Conservation (phyloP, 2,329 filamentous ascomycete genomes). For the Elsinoe arachidis region DNA sequence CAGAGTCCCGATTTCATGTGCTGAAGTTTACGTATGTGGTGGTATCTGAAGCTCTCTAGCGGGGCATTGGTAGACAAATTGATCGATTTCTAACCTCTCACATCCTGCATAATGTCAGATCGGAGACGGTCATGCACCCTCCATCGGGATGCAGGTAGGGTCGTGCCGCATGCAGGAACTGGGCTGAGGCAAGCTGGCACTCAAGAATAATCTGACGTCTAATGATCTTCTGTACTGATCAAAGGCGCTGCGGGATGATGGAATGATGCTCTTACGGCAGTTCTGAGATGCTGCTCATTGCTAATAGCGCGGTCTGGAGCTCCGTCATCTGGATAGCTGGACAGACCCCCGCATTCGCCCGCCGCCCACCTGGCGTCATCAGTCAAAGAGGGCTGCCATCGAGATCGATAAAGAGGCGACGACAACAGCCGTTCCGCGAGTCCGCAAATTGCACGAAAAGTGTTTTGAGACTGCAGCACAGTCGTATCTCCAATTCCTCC, state of each 20-base stretch:
- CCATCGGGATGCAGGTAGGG: not conserved
- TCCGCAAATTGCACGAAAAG: constrained; percentile 11
- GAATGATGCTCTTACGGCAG: constrained; percentile 6
- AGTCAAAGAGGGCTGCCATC: not conserved
- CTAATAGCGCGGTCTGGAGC: constrained; percentile 1
- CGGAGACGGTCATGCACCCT: not conserved
- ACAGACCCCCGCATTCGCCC: constrained; percentile 8
- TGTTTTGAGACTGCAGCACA: constrained; percentile 5
- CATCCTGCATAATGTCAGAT: not conserved
- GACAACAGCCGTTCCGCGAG: constrained; percentile 9
- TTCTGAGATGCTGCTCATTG: constrained; percentile 5
- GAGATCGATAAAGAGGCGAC: constrained; percentile 4
- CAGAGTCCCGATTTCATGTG: not conserved
- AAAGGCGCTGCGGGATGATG: not conserved
- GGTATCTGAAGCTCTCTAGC: not conserved
- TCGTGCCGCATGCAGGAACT: constrained; percentile 9
- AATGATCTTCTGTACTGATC: not conserved
- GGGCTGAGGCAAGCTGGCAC: not conserved
- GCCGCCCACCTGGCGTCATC: constrained; percentile 1
- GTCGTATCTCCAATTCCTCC: constrained; percentile 1
- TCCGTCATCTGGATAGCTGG: constrained; percentile 8
- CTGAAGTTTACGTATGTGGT: not conserved
- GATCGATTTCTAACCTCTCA: not conserved
- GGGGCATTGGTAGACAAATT: constrained; percentile 4
- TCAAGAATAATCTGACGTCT: not conserved